phyloP scores from a whole-genome alignment of 139 green algal species.

The Asterochloris erici region DNA sequence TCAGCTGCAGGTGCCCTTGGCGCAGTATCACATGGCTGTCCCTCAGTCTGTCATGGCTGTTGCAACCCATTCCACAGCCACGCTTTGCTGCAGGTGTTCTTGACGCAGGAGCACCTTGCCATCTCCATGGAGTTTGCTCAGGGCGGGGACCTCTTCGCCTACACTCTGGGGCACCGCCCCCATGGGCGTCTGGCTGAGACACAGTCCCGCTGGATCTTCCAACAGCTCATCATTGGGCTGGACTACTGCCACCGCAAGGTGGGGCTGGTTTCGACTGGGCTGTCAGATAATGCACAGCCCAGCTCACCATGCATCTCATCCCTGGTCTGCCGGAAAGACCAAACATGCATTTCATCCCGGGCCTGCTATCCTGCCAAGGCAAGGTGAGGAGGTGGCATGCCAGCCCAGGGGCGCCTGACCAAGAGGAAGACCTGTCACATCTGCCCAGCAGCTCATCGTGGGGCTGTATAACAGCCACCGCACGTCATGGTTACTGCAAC shows the following conservation, averaged over 20 bases:
- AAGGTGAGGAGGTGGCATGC: too few species aligned
- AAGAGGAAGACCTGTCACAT: too few species aligned
- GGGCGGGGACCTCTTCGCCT: slow-evolving; percentile 64
- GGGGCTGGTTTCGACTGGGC: not conserved
- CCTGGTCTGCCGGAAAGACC: not conserved
- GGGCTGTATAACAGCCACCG: too few species aligned
- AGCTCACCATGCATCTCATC: not conserved
- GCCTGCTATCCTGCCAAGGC: too few species aligned
- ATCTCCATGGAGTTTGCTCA: slow-evolving; percentile 63
- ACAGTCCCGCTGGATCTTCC: slow-evolving; percentile 32
- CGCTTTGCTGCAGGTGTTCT: slow-evolving; percentile 31
- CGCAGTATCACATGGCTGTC: too few species aligned
- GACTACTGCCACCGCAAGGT: slow-evolving; percentile 55
- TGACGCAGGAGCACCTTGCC: slow-evolving; percentile 45
- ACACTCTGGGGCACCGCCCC: slow-evolving; percentile 27
- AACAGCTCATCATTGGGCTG: slow-evolving; percentile 39
- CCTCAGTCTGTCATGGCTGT: too few species aligned
- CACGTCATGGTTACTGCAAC: too few species aligned
- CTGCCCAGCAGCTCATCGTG: too few species aligned
- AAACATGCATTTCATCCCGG: not conserved
- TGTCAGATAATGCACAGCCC: not conserved
- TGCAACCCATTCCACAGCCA: too few species aligned
- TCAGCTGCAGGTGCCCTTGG: too few species aligned
- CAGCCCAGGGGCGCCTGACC: too few species aligned
- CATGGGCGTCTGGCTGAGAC: slow-evolving; percentile 22